Percentiles rank a stretch among this genome's conserved stretches.
Conservation (phyloP, 768 basidiomycete genomes). For the Lentinula aciculospora region DNA sequence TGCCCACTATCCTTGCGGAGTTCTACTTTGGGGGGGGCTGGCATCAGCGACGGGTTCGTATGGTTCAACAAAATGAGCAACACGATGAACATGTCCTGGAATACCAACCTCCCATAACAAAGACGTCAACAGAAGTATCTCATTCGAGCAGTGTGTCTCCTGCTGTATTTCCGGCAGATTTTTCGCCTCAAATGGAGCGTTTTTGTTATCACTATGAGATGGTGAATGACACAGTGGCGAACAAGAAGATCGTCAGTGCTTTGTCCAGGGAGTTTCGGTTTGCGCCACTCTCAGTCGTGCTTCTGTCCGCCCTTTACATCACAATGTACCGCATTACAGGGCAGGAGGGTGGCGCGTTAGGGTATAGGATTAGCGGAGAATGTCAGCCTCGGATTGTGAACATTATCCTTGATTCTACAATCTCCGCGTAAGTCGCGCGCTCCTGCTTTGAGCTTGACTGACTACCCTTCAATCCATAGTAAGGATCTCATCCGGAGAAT, state of each 20-base stretch:
- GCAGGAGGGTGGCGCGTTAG: background rate
- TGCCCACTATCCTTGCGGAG: background rate
- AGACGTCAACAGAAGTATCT: background rate
- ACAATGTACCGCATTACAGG: background rate
- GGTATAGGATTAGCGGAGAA: background rate
- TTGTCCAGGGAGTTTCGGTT: background rate
- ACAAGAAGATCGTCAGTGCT: background rate
- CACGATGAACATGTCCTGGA: background rate
- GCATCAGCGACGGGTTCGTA: background rate
- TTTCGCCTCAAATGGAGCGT: background rate
- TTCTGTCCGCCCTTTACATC: background rate
- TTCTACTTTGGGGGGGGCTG: background rate
- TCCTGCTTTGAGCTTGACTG: background rate
- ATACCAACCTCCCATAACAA: background rate
- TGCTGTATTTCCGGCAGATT: background rate
- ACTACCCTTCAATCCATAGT: background rate
- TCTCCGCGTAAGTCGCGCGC: background rate
- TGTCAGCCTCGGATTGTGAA: background rate
- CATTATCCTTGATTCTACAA: background rate
- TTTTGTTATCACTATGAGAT: background rate
- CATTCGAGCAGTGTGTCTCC: background rate
- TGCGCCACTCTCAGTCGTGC: background rate
- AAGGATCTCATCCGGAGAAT: background rate
- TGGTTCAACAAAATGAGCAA: background rate
- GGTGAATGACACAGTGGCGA: background rate